Percentiles rank a stretch among this genome's conserved stretches.
Conservation (phyloP, 2,329 filamentous ascomycete genomes). For the Pyrenophora graminea region DNA sequence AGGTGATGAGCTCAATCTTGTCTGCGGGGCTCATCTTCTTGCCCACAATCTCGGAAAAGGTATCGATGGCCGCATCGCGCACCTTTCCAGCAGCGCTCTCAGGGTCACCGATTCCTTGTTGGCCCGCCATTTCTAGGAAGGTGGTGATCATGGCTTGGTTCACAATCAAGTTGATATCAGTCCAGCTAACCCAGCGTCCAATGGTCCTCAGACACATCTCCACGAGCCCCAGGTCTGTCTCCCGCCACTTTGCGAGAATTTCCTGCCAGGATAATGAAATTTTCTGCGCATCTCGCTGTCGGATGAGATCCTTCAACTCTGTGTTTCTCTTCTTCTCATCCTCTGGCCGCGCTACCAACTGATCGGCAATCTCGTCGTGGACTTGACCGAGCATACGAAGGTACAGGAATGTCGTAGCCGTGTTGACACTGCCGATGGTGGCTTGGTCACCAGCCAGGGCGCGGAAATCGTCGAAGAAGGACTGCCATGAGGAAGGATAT, state of each 20-base stretch:
- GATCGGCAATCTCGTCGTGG: conserved; percentile 96
- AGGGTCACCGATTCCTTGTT: conserved; percentile 61
- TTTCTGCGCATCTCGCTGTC: conserved; percentile 83
- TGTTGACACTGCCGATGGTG: conserved; percentile 65
- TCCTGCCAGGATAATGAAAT: conserved; percentile 91
- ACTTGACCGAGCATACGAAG: conserved; percentile 85
- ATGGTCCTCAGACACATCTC: conserved; percentile 91
- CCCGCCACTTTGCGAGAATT: conserved; percentile 77
- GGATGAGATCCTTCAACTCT: conserved; percentile 86
- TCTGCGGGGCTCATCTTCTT: conserved; percentile 97
- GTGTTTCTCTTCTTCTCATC: conserved; percentile 84
- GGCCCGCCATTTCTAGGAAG: conserved; percentile 85
- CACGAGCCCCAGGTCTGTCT: conserved; percentile 69
- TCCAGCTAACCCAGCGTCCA: conserved; percentile 98
- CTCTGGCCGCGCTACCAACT: conserved; percentile 77
- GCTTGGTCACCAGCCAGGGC: conserved; percentile 70
- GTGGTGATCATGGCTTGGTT: conserved; percentile 78
- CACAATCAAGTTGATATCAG: conserved; percentile 91
- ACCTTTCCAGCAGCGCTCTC: conserved; percentile 70
- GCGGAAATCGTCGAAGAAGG: conserved; percentile 89
- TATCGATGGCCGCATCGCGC: conserved; percentile 88
- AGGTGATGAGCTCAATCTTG: conserved; percentile 91
- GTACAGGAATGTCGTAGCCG: conserved; percentile 79
- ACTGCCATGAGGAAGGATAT: conserved; percentile 84
- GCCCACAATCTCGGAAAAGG: conserved; percentile 91